Conservation (phyloP, 345 rosid species). For the Aquilaria yunnanensis region DNA sequence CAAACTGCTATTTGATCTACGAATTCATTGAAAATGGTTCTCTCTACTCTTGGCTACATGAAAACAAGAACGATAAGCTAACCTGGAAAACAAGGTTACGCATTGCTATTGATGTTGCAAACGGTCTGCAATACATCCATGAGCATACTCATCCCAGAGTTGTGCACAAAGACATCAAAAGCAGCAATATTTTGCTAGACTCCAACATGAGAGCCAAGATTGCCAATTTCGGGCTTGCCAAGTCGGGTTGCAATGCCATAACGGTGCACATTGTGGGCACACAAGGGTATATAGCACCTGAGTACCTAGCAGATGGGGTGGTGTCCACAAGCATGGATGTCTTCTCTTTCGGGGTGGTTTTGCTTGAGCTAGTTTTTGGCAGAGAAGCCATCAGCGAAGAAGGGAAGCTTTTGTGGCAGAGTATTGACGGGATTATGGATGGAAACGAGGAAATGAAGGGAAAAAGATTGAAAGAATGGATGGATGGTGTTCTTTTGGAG, state of each 20-base stretch:
- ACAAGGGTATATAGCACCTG: constrained; percentile 74
- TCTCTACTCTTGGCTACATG: constrained; percentile 51
- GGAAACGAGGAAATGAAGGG: constrained; percentile 34
- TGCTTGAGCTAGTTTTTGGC: constrained; percentile 63
- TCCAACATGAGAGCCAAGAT: constrained; percentile 59
- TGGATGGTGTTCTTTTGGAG: constrained; percentile 31
- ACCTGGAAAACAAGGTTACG: constrained; percentile 53
- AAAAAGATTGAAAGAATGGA: constrained; percentile 25
- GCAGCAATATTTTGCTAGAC: constrained; percentile 60
- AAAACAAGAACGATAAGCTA: constrained; percentile 20
- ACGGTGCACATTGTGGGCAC: constrained; percentile 76
- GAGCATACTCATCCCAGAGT: constrained; percentile 65
- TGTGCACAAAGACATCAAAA: constrained; percentile 68
- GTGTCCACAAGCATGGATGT: constrained; percentile 67
- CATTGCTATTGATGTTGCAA: constrained; percentile 51
- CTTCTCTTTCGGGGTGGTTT: constrained; percentile 62
- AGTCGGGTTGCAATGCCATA: constrained; percentile 70
- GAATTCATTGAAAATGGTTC: constrained; percentile 55
- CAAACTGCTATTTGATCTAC: constrained; percentile 53
- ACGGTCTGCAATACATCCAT: constrained; percentile 68
- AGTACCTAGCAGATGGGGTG: constrained; percentile 52
- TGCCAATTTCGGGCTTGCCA: constrained; percentile 70
- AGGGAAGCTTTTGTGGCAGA: constrained; percentile 47
- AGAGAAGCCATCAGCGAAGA: constrained; percentile 42
- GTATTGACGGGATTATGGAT: constrained; percentile 21